Percentiles rank a stretch among this genome's conserved stretches.
phyloP scores from a whole-genome alignment of 2,329 filamentous ascomycete genomes.

The Calonectria pseudoturangicola region DNA sequence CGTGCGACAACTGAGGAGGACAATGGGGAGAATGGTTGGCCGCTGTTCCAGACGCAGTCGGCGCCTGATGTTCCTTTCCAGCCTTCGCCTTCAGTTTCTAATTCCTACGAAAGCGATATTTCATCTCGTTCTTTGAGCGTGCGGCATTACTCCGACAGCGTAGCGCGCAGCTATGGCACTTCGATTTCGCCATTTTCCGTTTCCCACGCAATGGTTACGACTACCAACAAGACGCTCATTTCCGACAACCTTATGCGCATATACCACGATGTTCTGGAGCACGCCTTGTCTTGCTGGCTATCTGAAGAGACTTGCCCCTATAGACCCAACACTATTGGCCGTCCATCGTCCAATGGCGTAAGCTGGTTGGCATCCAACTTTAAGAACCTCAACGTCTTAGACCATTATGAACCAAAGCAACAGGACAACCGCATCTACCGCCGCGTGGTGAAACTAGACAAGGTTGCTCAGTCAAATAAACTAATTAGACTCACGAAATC shows the following conservation, averaged over 20 bases:
- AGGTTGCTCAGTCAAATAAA: conserved; percentile 62
- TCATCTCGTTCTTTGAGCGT: conserved; percentile 52
- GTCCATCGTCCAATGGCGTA: conserved; percentile 52
- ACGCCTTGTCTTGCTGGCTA: conserved; percentile 72
- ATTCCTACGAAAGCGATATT: conserved; percentile 54
- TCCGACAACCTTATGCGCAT: conserved; percentile 59
- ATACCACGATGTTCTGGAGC: conserved; percentile 73
- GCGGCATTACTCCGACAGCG: conserved; percentile 52
- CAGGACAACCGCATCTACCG: conserved; percentile 68
- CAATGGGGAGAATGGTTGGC: conserved; percentile 53
- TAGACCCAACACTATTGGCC: conserved; percentile 48
- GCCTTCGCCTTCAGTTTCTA: conserved; percentile 52
- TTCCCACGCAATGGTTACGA: conserved; percentile 52
- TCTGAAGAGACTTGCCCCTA: conserved; percentile 73
- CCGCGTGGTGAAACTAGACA: conserved; percentile 69
- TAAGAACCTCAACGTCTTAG: conserved; percentile 51
- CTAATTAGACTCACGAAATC: conserved; percentile 62
- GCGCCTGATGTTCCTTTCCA: conserved; percentile 51
- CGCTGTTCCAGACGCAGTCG: conserved; percentile 52
- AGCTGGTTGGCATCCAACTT: conserved; percentile 55
- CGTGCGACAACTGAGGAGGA: conserved; percentile 50
- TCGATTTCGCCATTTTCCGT: conserved; percentile 55
- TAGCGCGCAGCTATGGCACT: conserved; percentile 51
- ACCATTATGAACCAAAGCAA: conserved; percentile 51
- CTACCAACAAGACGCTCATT: conserved; percentile 54